These are phyloP conservation scores for Tolypocladium sp. DNA, from an alignment of 2,329 filamentous ascomycete genomes.

Conservation along the genomic window DNA sequence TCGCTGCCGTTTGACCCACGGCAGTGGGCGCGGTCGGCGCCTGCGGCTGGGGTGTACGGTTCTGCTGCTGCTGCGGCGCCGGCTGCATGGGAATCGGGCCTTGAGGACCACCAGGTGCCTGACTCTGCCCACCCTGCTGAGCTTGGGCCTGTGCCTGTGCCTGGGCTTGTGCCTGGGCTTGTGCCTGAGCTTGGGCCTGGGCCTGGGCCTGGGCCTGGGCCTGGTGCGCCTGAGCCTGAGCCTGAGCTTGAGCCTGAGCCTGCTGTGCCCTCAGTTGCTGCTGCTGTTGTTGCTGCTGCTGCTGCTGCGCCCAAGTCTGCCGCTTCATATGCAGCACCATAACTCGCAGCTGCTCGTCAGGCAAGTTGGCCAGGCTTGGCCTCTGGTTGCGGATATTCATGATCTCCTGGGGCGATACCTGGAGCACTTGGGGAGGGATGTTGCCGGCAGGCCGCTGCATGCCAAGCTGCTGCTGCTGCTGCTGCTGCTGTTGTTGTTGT, in stretches of 20 bases:
- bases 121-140: slow-evolving; percentile 26
- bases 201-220: slow-evolving; percentile 17
- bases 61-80: slow-evolving; percentile 44
- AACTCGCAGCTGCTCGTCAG: slow-evolving; percentile 23
- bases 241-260: slow-evolving; percentile 7
- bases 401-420: slow-evolving; percentile 23
- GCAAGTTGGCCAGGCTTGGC: slow-evolving; percentile 15
- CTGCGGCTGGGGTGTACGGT: slow-evolving; percentile 26
- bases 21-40: slow-evolving; percentile 27
- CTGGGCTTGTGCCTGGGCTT: slow-evolving; percentile 20
- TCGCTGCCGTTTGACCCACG: slow-evolving; percentile 30
- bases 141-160: slow-evolving; percentile 25
- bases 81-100: slow-evolving; percentile 47
- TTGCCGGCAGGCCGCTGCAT: slow-evolving; percentile 15
- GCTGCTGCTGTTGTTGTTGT: neutral
- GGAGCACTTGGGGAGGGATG: slow-evolving; percentile 20
- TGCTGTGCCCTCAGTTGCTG: slow-evolving; percentile 9
- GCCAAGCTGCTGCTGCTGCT: slow-evolving; percentile 6
- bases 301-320: slow-evolving; percentile 16
- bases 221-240: slow-evolving; percentile 10
- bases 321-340: slow-evolving; percentile 24
- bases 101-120: slow-evolving; percentile 32
- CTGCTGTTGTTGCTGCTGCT: slow-evolving; percentile 21
- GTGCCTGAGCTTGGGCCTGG: slow-evolving; percentile 25
- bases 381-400: slow-evolving; percentile 17